These are phyloP conservation scores for Eucalyptus marginata DNA, from an alignment of 345 rosid genomes.

Conservation along the genomic window DNA sequence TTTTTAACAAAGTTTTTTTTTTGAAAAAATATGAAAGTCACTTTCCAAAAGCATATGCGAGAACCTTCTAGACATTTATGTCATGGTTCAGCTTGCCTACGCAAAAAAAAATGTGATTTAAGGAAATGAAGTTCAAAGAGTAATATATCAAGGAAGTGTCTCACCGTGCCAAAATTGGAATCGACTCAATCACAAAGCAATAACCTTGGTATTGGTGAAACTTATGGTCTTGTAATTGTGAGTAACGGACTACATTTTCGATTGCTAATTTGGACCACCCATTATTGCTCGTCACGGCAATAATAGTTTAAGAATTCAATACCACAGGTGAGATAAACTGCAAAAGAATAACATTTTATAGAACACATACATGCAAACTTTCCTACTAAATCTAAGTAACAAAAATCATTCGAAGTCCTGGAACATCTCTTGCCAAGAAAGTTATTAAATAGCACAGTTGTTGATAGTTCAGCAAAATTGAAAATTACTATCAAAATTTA, in stretches of 20 bases:
- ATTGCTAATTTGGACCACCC: rapidly evolving
- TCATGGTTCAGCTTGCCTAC: neutral
- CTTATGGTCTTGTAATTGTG: neutral
- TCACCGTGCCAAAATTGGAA: neutral
- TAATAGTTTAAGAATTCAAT: neutral
- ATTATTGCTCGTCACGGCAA: neutral
- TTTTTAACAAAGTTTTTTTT: neutral
- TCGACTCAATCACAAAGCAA: neutral
- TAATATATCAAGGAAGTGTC: neutral
- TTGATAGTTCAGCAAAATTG: neutral
- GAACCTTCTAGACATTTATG: neutral
- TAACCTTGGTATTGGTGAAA: neutral
- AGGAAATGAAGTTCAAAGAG: neutral
- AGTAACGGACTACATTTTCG: neutral
- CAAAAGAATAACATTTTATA: neutral
- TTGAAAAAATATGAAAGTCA: neutral
- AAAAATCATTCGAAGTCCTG: neutral
- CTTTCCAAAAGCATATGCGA: neutral
- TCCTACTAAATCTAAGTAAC: neutral
- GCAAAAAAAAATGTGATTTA: neutral
- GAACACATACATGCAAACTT: neutral
- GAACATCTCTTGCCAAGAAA: neutral
- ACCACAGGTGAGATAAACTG: neutral
- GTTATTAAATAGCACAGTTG: neutral
- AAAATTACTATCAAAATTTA: neutral